A percentile compares a stretch with the other conserved stretches of the same genome.
Conservation (phyloP, 2,329 filamentous ascomycete genomes). For the Aspergillus caelatus region DNA sequence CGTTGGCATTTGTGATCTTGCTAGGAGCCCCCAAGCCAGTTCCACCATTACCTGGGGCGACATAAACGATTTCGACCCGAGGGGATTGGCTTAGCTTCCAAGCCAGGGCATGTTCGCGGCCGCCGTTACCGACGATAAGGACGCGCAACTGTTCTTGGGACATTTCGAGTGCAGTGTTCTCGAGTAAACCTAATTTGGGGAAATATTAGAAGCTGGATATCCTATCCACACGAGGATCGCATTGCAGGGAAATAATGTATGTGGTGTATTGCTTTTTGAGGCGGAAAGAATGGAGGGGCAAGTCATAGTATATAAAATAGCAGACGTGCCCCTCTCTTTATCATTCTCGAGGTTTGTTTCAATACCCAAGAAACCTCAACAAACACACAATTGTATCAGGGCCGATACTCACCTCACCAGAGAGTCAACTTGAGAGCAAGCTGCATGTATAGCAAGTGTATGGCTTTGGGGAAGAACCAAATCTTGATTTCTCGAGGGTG, state of each 20-base stretch:
- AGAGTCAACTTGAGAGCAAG: conserved; percentile 20
- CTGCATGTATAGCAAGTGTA: conserved; percentile 8
- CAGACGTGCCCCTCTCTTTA: conserved; percentile 13
- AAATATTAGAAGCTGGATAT: background rate
- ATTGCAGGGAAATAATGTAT: background rate
- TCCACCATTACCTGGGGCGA: conserved; percentile 81
- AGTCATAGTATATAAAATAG: background rate
- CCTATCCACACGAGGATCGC: background rate
- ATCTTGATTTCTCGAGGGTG: background rate
- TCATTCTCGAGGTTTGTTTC: background rate
- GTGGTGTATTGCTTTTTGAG: background rate
- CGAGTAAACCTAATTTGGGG: conserved; percentile 19
- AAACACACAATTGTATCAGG: background rate
- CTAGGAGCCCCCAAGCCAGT: conserved; percentile 59
- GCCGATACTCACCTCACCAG: conserved; percentile 20
- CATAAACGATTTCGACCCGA: conserved; percentile 72
- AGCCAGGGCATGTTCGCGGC: conserved; percentile 89
- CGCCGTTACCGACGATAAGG: conserved; percentile 89
- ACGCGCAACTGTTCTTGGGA: conserved; percentile 62
- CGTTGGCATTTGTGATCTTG: conserved; percentile 73
- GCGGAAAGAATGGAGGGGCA: conserved; percentile 10
- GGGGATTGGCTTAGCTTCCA: conserved; percentile 90
- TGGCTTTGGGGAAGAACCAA: conserved; percentile 4
- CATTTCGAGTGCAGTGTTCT: conserved; percentile 32
- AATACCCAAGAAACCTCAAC: background rate